These are phyloP conservation scores for Boletus sp. DNA, from an alignment of 768 basidiomycete genomes.

Conservation along the genomic window DNA sequence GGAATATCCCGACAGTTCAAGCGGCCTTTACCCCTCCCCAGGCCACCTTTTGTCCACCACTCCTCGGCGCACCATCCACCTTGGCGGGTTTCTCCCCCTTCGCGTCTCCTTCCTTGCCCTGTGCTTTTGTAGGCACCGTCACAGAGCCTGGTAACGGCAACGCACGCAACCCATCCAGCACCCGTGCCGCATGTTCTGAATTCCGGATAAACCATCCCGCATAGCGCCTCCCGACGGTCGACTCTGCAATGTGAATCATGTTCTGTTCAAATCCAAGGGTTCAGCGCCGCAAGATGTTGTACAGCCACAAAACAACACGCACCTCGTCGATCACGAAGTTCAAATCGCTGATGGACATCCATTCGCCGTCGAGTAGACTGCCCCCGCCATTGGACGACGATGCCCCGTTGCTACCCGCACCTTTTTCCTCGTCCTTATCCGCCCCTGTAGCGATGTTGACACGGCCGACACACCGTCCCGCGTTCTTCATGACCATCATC, in stretches of 20 bases:
- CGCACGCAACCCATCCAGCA: constrained; percentile 71
- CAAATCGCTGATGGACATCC: constrained; percentile 86
- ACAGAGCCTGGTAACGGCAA: constrained; percentile 45
- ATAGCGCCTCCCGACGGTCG: constrained; percentile 88
- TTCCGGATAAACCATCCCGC: constrained; percentile 98
- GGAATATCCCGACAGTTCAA: constrained; percentile 10
- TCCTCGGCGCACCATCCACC: constrained; percentile 32
- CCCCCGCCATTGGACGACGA: constrained; percentile 26
- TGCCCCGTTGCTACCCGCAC: constrained; percentile 10
- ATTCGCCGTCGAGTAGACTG: constrained; percentile 78
- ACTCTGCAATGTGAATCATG: constrained; percentile 95
- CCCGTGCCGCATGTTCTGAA: constrained; percentile 86
- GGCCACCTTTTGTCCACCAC: constrained; percentile 55
- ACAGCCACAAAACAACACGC: constrained; percentile 22
- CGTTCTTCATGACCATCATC: constrained; percentile 95
- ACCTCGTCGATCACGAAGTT: constrained; percentile 96
- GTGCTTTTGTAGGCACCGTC: not conserved
- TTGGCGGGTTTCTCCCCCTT: constrained; percentile 25
- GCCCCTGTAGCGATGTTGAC: constrained; percentile 41
- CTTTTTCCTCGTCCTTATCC: constrained; percentile 35
- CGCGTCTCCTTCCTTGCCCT: constrained; percentile 16
- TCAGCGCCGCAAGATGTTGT: not conserved
- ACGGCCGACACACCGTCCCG: constrained; percentile 65
- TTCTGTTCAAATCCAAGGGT: constrained; percentile 48
- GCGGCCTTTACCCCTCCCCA: constrained; percentile 39